Conservation (phyloP, 331 rosid species). For the Rosa hybrid region DNA sequence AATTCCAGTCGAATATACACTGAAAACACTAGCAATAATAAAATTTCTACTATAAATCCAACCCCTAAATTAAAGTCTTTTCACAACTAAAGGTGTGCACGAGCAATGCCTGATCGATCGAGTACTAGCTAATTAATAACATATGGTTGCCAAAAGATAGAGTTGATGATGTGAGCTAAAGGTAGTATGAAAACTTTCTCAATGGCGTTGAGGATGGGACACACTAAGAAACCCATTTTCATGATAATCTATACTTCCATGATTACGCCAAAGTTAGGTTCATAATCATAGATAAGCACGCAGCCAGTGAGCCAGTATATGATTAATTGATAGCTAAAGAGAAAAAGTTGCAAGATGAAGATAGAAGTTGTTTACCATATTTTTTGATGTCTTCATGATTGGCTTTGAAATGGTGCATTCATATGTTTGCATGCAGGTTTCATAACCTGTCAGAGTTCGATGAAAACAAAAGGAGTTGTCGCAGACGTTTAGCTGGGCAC, state of each 20-base stretch:
- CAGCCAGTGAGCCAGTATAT: background rate
- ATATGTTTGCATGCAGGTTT: slow-evolving; percentile 46
- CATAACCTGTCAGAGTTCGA: slow-evolving; percentile 79
- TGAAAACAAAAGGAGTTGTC: slow-evolving; percentile 81
- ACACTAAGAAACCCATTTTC: slow-evolving; percentile 14
- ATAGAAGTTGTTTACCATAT: background rate
- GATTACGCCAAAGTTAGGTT: background rate
- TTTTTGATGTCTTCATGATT: background rate
- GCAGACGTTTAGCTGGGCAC: slow-evolving; percentile 92
- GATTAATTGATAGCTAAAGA: background rate
- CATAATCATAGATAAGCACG: background rate
- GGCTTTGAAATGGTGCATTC: slow-evolving; percentile 1
- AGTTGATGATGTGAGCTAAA: slow-evolving; percentile 6
- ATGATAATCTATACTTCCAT: background rate
- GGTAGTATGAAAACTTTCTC: slow-evolving; percentile 7
- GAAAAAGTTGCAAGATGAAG: background rate
- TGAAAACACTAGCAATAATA: background rate
- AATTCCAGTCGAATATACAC: background rate
- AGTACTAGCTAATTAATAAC: background rate
- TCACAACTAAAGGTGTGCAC: background rate
- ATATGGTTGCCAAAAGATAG: background rate
- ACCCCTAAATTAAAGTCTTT: background rate
- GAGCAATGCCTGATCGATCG: background rate
- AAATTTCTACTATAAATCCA: background rate
- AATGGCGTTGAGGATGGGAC: slow-evolving; percentile 8